Conservation (phyloP, 2,329 filamentous ascomycete genomes). For the Epichloe brachyelytri region DNA sequence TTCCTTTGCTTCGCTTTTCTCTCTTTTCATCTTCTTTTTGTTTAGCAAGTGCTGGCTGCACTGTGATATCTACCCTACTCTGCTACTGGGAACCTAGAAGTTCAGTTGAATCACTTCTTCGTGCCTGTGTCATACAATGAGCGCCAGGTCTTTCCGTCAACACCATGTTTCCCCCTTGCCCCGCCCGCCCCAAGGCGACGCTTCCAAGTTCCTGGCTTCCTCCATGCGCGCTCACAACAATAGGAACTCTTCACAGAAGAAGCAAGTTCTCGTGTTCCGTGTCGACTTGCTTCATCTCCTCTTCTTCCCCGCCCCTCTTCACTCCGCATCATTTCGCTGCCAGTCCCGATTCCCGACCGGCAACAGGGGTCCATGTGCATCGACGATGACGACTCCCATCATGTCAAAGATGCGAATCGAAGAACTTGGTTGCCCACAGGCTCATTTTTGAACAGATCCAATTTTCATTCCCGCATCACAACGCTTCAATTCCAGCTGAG, state of each 20-base stretch:
- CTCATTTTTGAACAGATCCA: neutral
- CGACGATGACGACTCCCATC: neutral
- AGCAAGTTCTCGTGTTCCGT: too few species aligned
- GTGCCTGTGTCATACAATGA: too few species aligned
- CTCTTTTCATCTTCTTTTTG: neutral
- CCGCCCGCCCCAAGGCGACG: too few species aligned
- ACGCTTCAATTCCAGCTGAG: neutral
- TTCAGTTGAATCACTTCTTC: too few species aligned
- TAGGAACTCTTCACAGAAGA: too few species aligned
- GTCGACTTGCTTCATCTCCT: neutral
- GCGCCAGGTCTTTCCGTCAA: too few species aligned
- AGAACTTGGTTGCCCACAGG: neutral
- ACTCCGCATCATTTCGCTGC: neutral
- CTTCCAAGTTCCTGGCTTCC: too few species aligned
- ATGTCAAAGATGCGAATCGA: neutral
- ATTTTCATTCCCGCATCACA: neutral
- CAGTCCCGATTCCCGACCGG: neutral
- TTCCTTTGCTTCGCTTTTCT: neutral
- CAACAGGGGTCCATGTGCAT: neutral
- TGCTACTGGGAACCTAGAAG: too few species aligned
- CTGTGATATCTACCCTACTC: neutral
- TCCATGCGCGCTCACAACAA: too few species aligned
- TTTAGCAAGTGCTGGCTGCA: neutral
- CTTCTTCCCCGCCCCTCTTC: neutral
- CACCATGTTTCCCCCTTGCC: too few species aligned